Base-by-base conservation (phyloP, 257 asterid species). In the Gardenia jasminoides region DNA sequence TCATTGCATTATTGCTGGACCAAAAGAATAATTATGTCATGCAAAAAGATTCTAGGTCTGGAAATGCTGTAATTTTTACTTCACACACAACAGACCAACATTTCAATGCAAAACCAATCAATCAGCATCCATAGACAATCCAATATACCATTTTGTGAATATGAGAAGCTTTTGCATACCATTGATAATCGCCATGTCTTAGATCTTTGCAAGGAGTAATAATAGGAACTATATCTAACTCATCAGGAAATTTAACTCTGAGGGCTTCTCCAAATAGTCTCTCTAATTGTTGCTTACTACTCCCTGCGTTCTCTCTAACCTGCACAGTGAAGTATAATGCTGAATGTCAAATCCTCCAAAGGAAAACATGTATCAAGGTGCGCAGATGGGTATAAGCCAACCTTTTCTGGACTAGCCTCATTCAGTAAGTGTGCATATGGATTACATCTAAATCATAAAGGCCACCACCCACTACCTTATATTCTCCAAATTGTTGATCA, bases 1-100 rank as follows among this genome's bases (percentile, higher is more conserved):
- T 91, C 99, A 95, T 95, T 20, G 99, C 99, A 82, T 95, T 95
- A 83, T 95, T 95, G 89, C 97, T 95, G 90, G 70, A 82, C 31
- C 83, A 79, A 82, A 76, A 82, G 81, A 69, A 67, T 76, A 20
- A 54, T 70, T 80, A 72, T 22, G 33, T 24, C 16, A 10, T 61
- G 67, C 67, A 24, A 59, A n/a, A 17, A 28, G 31, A 2, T 59
- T 22, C 26, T 10, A 56, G 58, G 44, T 16, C 7, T 44, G 4
- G 12, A 78, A 54, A 52, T 22, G 47, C 3, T 36, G 56, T 64
- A 64, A 50, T 24, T 24, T 78, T 46, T 19, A 44, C 56, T 22
- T 16, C 31, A 30, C 16, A 15, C 4, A 1, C 36, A 67, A n/a
- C 58, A 59, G 19, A 56, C 22, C 26, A 77, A 13, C 43, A 61